phyloP scores from a whole-genome alignment of 306 rosid species.

The Castanea crenata region DNA sequence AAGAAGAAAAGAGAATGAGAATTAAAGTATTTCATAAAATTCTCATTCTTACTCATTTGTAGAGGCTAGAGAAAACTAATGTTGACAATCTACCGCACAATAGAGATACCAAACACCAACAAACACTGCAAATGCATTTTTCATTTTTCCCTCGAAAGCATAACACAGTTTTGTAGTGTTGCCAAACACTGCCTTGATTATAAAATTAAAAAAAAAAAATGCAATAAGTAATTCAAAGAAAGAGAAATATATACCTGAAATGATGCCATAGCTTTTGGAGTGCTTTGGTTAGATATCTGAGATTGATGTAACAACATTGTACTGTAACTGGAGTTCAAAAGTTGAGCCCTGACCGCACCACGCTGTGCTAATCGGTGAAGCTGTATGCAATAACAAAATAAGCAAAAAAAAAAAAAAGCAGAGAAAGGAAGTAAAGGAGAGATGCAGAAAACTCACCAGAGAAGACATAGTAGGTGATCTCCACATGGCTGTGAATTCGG shows the following conservation, averaged over 20 bases:
- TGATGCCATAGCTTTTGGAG: background rate
- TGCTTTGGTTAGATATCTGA: slow-evolving; percentile 14
- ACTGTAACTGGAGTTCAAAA: slow-evolving; percentile 13
- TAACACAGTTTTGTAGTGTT: too few species aligned
- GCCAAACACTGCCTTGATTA: too few species aligned
- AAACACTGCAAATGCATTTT: too few species aligned
- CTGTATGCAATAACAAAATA: background rate
- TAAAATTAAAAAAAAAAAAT: background rate
- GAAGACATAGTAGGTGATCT: slow-evolving; percentile 17
- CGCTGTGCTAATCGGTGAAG: slow-evolving; percentile 23
- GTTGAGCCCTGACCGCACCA: slow-evolving; percentile 20
- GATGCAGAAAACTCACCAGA: slow-evolving; percentile 17
- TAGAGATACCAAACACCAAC: too few species aligned
- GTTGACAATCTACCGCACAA: too few species aligned
- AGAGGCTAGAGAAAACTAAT: too few species aligned
- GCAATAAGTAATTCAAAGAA: background rate
- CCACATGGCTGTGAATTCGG: background rate
- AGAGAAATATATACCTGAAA: slow-evolving; percentile 10
- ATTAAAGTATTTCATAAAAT: too few species aligned
- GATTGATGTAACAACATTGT: slow-evolving; percentile 10
- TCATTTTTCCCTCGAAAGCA: too few species aligned
- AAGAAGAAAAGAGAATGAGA: too few species aligned
- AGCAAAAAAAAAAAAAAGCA: background rate
- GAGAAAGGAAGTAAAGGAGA: background rate
- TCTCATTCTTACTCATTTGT: too few species aligned